Conservation (phyloP, 1,284 basidiomycete genomes). For the Fomitopsis betulina region DNA sequence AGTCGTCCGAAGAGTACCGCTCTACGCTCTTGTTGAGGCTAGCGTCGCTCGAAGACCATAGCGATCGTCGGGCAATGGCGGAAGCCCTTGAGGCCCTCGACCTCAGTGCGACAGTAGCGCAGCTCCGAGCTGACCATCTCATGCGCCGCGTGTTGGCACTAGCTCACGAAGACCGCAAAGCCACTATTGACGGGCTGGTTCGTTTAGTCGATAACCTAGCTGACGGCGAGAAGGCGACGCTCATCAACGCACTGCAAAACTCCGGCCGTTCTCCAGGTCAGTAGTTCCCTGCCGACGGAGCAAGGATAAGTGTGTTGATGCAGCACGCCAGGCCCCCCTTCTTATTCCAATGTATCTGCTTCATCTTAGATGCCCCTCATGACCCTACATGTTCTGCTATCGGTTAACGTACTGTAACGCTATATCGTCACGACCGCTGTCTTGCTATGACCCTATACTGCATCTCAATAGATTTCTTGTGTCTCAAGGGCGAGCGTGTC, state of each 20-base stretch:
- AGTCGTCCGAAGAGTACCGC: conserved; percentile 56
- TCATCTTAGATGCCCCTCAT: not conserved
- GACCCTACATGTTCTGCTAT: not conserved
- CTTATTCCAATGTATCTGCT: conserved; percentile 6
- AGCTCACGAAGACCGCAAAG: conserved; percentile 65
- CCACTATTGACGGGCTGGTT: conserved; percentile 61
- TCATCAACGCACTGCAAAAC: conserved; percentile 60
- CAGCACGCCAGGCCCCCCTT: conserved; percentile 2
- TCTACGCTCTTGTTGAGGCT: conserved; percentile 53
- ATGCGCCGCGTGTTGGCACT: conserved; percentile 57
- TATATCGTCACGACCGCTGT: not conserved
- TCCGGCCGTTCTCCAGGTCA: conserved; percentile 48
- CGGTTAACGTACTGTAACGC: not conserved
- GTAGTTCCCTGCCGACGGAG: conserved; percentile 4
- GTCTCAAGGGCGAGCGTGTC: not conserved
- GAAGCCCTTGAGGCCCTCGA: conserved; percentile 67
- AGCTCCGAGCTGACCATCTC: conserved; percentile 64
- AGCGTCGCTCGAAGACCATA: conserved; percentile 46
- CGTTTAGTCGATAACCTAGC: conserved; percentile 66
- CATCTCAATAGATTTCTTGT: not conserved
- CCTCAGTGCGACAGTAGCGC: conserved; percentile 50
- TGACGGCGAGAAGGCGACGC: conserved; percentile 62
- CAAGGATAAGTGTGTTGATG: not conserved
- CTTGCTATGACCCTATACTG: not conserved
- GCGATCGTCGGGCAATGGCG: conserved; percentile 51